A percentile compares a stretch with the other conserved stretches of the same genome.
phyloP scores from a whole-genome alignment of 192 early-diverging fungal genomes.

The Linnemannia elongata region DNA sequence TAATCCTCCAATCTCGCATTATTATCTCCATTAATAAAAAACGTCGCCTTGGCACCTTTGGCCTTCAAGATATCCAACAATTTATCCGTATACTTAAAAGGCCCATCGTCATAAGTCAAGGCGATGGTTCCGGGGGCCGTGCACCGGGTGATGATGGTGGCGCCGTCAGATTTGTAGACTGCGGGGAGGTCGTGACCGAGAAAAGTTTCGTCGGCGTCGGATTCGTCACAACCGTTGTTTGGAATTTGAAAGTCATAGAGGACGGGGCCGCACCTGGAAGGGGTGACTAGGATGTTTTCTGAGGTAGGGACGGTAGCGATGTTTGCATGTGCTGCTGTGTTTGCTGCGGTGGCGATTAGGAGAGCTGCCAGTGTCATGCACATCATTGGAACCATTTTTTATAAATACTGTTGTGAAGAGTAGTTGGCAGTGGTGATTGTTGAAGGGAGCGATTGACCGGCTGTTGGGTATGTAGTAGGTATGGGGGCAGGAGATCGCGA shows the following conservation, averaged over 20 bases:
- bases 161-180: background rate
- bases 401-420: background rate
- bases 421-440: background rate
- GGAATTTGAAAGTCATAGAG: background rate
- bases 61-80: slow-evolving; percentile 36
- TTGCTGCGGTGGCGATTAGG: background rate
- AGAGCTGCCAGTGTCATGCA: background rate
- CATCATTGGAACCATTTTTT: background rate
- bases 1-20: slow-evolving; percentile 28
- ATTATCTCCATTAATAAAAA: slow-evolving; percentile 49
- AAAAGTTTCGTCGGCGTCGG: background rate
- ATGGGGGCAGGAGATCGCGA: no score
- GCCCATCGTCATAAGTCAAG: slow-evolving; percentile 77
- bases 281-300: background rate
- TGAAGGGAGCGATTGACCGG: no score
- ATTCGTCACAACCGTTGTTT: background rate
- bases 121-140: slow-evolving; percentile 57
- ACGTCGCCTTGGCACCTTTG: slow-evolving; percentile 40
- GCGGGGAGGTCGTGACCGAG: background rate
- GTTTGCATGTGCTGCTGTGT: background rate
- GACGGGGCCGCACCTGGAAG: background rate
- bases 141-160: slow-evolving; percentile 42
- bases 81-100: slow-evolving; percentile 26
- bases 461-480: no score
- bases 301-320: background rate